A percentile compares a stretch with the other conserved stretches of the same genome.
Conservation (phyloP, 768 basidiomycete species). For the Mrakia frigida region DNA sequence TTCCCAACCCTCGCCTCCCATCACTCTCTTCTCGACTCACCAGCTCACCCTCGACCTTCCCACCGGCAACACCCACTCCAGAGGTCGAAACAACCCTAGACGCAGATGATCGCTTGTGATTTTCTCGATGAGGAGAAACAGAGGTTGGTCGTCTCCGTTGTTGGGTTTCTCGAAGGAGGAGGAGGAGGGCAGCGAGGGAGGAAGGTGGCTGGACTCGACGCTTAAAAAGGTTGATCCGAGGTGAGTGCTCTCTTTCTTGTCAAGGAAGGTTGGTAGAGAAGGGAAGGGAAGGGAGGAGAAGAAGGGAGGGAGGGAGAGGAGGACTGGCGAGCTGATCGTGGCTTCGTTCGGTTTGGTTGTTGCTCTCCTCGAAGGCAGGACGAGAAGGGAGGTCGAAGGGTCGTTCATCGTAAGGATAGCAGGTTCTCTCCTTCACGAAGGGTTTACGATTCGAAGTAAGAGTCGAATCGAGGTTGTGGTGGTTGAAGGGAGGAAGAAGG, state of each 20-base stretch:
- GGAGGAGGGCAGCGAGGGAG: no score
- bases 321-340: neutral
- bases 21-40: neutral
- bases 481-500: no score
- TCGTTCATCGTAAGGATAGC: no score
- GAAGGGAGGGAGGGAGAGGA: neutral
- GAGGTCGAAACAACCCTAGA: no score
- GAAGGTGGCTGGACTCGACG: neutral
- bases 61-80: no score
- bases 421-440: no score
- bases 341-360: neutral
- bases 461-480: no score
- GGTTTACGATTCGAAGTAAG: no score
- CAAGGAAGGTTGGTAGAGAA: neutral
- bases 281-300: neutral
- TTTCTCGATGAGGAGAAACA: neutral
- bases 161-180: no score
- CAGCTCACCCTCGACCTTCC: neutral
- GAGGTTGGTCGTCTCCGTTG: neutral
- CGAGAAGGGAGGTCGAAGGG: neutral
- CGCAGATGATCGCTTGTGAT: neutral
- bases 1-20: neutral
- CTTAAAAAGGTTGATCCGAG: no score
- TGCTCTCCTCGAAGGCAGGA: neutral
- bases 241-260: neutral